A percentile compares a stretch with the other conserved stretches of the same genome.
Evolutionary conservation across 495 filamentous ascomycete species (phyloP).

Genomic region (Hypoxylon subgilvum): DNA sequence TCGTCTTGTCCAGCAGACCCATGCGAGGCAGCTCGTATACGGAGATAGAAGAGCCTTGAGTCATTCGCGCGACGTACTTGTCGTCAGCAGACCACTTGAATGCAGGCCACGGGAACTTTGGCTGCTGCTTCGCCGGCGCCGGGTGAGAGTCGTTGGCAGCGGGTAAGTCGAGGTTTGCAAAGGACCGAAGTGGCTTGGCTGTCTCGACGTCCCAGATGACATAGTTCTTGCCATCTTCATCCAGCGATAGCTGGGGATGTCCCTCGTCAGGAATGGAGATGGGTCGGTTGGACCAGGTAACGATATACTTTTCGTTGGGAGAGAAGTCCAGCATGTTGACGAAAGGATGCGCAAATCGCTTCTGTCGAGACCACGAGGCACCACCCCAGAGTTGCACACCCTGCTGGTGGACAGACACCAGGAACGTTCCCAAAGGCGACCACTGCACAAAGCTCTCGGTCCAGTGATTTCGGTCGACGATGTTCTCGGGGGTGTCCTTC

Average conservation of each 20-base stretch:
- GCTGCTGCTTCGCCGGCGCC: slow-evolving; percentile 64
- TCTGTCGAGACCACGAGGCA: slow-evolving; percentile 82
- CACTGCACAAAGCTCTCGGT: slow-evolving; percentile 97
- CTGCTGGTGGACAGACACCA: slow-evolving; percentile 91
- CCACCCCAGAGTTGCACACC: slow-evolving; percentile 98
- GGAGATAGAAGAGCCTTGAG: slow-evolving; percentile 84
- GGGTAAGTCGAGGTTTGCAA: slow-evolving; percentile 81
- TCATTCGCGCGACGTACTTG: slow-evolving; percentile 93
- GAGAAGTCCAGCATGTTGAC: slow-evolving; percentile 97
- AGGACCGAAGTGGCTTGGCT: slow-evolving; percentile 86
- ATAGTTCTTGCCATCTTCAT: slow-evolving; percentile 99
- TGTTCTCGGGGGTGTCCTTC: slow-evolving; percentile 82
- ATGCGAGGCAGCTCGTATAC: slow-evolving; percentile 94
- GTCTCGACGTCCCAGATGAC: slow-evolving; percentile 97
- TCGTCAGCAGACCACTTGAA: slow-evolving; percentile 99
- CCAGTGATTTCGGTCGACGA: slow-evolving; percentile 92
- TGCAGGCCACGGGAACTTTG: slow-evolving; percentile 95
- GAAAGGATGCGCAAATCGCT: slow-evolving; percentile 90
- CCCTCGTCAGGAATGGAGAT: slow-evolving; percentile 87
- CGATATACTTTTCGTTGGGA: slow-evolving; percentile 87
- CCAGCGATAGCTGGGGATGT: slow-evolving; percentile 76
- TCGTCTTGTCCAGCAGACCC: slow-evolving; percentile 84
- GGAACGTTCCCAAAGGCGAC: slow-evolving; percentile 92
- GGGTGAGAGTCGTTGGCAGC: slow-evolving; percentile 55
- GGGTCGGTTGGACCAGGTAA: slow-evolving; percentile 93